Conservation (phyloP, 768 basidiomycete species). For the Pulveroboletus sp. region DNA sequence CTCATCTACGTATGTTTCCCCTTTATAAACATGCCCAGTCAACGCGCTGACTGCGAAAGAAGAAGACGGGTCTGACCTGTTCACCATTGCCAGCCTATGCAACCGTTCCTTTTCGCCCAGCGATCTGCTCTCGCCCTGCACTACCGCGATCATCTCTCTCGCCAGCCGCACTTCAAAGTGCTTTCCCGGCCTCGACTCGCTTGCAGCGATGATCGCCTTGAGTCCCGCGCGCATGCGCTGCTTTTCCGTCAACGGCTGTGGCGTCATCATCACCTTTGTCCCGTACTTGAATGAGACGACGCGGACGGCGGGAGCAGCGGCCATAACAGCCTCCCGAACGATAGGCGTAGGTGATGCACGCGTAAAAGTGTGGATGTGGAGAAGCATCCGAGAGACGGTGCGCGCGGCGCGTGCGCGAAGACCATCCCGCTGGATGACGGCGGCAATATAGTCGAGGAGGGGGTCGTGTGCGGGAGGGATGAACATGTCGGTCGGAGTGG, state of each 20-base stretch:
- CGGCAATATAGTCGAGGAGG: constrained; percentile 62
- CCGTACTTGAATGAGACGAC: constrained; percentile 53
- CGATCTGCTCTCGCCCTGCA: constrained; percentile 59
- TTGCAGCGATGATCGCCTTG: constrained; percentile 63
- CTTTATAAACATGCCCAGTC: constrained; percentile 11
- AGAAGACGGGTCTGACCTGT: constrained; percentile 52
- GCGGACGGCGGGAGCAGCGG: constrained; percentile 68
- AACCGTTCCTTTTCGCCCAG: constrained; percentile 56
- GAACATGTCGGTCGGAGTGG: constrained; percentile 32
- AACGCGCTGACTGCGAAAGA: neutral
- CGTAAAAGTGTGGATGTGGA: constrained; percentile 69
- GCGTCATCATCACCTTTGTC: constrained; percentile 61
- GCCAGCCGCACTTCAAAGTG: constrained; percentile 68
- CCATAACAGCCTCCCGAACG: constrained; percentile 63
- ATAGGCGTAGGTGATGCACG: constrained; percentile 76
- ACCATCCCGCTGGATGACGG: constrained; percentile 58
- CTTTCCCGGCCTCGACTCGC: constrained; percentile 51
- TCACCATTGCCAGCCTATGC: constrained; percentile 70
- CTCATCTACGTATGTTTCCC: constrained; percentile 20
- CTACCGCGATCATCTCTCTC: constrained; percentile 66
- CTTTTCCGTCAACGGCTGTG: constrained; percentile 72
- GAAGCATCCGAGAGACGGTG: constrained; percentile 56
- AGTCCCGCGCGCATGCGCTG: constrained; percentile 72
- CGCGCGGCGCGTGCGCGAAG: constrained; percentile 57
- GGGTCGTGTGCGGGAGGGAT: constrained; percentile 77